phyloP scores from a whole-genome alignment of 208 protist genomes.

The Naegleria lovaniensis region DNA sequence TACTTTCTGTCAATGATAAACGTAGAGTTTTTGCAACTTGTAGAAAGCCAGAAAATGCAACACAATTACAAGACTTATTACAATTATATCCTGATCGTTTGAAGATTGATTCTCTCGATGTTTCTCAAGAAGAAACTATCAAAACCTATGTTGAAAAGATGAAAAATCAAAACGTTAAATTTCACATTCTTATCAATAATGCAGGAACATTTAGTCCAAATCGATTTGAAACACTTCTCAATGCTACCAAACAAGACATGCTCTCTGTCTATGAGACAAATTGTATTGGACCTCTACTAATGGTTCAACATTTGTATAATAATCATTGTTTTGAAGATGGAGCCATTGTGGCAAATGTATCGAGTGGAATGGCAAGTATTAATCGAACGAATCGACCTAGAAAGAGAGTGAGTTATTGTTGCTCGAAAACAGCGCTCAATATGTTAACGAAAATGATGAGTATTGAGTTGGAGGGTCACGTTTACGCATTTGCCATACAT shows the following conservation, averaged over 20 bases:
- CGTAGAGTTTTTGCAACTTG: not conserved
- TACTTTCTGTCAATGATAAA: not conserved
- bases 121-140: not conserved
- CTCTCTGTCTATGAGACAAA: not conserved
- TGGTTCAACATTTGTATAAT: not conserved
- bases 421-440: not conserved
- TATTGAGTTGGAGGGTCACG: not conserved
- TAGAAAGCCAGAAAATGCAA: not conserved
- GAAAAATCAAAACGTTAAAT: not conserved
- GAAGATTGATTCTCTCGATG: not conserved
- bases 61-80: not conserved
- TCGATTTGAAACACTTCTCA: not conserved
- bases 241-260: not conserved
- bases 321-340: not conserved
- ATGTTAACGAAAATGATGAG: not conserved
- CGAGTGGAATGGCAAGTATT: not conserved
- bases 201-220: not conserved
- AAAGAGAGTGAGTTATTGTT: not conserved
- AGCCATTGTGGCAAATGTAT: not conserved
- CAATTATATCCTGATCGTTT: not conserved
- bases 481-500: not conserved
- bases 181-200: not conserved
- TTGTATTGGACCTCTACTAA: not conserved
- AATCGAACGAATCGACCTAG: not conserved
- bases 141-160: not conserved